phyloP scores from a whole-genome alignment of 495 filamentous ascomycete species.

The Mytilinidion resinicola region DNA sequence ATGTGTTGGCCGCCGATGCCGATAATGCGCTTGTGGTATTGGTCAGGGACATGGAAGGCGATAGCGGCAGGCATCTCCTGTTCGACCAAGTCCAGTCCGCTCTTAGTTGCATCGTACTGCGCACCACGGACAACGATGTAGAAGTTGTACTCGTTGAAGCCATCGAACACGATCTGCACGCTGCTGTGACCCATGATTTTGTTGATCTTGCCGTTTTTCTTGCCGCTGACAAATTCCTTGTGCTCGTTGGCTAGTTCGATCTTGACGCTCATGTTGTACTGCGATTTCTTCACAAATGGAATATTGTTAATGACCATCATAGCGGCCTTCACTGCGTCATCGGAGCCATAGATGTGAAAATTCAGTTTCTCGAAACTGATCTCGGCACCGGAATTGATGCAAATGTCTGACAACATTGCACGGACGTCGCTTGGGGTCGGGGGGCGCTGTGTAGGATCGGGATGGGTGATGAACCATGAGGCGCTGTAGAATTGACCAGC shows the following conservation, averaged over 20 bases:
- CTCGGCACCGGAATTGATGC: conserved; percentile 90
- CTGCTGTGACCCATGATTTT: conserved; percentile 99
- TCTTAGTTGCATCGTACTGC: conserved; percentile 85
- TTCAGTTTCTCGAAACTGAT: conserved; percentile 88
- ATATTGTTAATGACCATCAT: conserved; percentile 89
- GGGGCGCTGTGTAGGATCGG: conserved; percentile 61
- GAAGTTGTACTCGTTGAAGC: conserved; percentile 99
- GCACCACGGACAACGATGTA: conserved; percentile 94
- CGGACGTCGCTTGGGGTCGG: conserved; percentile 72
- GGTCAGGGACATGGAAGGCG: conserved; percentile 98
- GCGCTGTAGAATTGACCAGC: conserved; percentile 97
- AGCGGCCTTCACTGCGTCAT: conserved; percentile 90
- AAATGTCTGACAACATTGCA: conserved; percentile 90
- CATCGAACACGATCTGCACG: conserved; percentile 98
- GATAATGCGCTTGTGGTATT: conserved; percentile 99
- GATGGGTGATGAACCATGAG: conserved; percentile 87
- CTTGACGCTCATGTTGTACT: conserved; percentile 92
- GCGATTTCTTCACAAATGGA: conserved; percentile 76
- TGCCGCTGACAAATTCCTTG: conserved; percentile 98
- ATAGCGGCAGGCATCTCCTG: conserved; percentile 99
- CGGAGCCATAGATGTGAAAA: conserved; percentile 89
- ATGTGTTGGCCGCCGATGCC: conserved; percentile 98
- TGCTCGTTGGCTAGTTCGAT: conserved; percentile 98
- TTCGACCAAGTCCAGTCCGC: conserved; percentile 85
- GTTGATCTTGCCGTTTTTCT: conserved; percentile 99